Evolutionary conservation across 2,329 filamentous ascomycete genomes (phyloP).

Genomic region (Polytolypa hystricis): DNA sequence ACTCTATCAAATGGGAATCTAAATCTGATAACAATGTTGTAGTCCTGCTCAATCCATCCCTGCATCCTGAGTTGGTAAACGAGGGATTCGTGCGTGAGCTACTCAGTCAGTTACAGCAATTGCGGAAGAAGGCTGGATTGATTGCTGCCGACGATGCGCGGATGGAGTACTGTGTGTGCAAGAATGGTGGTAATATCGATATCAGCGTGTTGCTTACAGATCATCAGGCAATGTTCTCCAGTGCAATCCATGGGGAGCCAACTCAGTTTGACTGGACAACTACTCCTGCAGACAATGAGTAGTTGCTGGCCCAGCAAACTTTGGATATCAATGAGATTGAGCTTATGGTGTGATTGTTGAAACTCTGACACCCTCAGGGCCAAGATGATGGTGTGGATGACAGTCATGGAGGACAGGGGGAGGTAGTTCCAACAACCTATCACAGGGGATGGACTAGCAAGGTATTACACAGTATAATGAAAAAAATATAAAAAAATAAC

Average conservation of each 20-base stretch:
- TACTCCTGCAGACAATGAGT: too few species aligned
- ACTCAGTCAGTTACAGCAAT: slow-evolving; percentile 68
- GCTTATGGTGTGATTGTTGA: too few species aligned
- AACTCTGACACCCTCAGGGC: too few species aligned
- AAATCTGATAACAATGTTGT: slow-evolving; percentile 53
- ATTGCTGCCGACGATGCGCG: slow-evolving; percentile 73
- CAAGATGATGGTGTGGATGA: too few species aligned
- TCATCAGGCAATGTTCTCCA: neutral
- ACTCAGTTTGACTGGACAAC: too few species aligned
- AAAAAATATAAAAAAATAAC: too few species aligned
- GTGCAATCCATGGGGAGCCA: neutral
- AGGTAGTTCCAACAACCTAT: too few species aligned
- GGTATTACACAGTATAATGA: too few species aligned
- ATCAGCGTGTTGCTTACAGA: slow-evolving; percentile 32
- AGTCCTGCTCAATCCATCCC: slow-evolving; percentile 63
- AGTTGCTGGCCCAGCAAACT: too few species aligned
- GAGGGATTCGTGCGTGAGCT: slow-evolving; percentile 74
- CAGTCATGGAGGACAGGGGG: too few species aligned
- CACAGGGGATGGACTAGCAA: too few species aligned
- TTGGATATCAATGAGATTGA: too few species aligned
- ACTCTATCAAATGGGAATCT: neutral
- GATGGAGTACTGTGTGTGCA: slow-evolving; percentile 68
- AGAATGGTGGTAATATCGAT: slow-evolving; percentile 58
- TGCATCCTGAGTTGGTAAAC: slow-evolving; percentile 65
- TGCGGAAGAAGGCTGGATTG: slow-evolving; percentile 74